Conservation (phyloP, 2,329 filamentous ascomycete species). For the Cladosporium sp. region DNA sequence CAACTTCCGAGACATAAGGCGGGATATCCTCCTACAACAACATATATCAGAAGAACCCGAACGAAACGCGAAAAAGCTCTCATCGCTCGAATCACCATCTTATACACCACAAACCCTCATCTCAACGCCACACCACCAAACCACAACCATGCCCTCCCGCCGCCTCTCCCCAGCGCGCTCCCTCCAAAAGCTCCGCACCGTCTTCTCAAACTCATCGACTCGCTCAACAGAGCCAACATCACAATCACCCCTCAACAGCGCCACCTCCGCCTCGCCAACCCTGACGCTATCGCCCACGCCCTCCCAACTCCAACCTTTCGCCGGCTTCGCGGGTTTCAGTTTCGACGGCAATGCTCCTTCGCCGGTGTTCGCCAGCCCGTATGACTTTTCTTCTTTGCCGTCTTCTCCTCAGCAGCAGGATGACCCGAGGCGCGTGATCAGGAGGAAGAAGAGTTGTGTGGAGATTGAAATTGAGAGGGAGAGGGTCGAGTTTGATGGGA, state of each 20-base stretch:
- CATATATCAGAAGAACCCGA: neutral
- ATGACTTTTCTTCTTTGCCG: neutral
- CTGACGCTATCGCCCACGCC: slow-evolving; percentile 22
- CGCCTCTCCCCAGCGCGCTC: slow-evolving; percentile 31
- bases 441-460: slow-evolving; percentile 35
- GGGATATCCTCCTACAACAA: neutral
- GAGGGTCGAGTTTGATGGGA: slow-evolving; percentile 26
- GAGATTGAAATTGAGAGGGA: slow-evolving; percentile 39
- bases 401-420: neutral
- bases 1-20: neutral
- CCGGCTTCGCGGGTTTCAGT: slow-evolving; percentile 28
- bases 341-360: slow-evolving; percentile 24
- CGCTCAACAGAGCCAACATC: neutral
- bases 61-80: neutral
- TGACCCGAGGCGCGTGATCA: slow-evolving; percentile 25
- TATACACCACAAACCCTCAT: slow-evolving; percentile 17
- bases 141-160: slow-evolving; percentile 24
- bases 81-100: neutral
- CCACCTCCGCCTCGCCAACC: slow-evolving; percentile 8
- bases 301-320: slow-evolving; percentile 18
- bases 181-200: slow-evolving; percentile 34
- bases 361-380: slow-evolving; percentile 10
- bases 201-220: slow-evolving; percentile 23
- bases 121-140: slow-evolving; percentile 5
- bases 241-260: neutral